These are phyloP conservation scores for Phytophthora macrochlamydospora DNA, from an alignment of 352 stramenopile genomes.

Conservation along the genomic window DNA sequence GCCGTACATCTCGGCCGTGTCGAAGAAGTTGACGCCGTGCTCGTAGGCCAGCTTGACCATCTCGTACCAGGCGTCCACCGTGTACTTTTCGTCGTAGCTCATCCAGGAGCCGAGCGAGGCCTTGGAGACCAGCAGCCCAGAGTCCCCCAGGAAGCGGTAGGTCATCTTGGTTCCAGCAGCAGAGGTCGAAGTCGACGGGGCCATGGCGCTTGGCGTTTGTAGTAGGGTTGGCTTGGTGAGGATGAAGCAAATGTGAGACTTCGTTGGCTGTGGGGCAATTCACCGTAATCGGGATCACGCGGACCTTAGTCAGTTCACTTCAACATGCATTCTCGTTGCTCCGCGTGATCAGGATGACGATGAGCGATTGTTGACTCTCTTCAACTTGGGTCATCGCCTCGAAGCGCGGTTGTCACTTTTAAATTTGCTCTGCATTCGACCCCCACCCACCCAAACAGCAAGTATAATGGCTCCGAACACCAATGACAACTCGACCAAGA, in stretches of 20 bases:
- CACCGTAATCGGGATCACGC: too few relatives aligned
- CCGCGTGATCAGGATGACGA: too few relatives aligned
- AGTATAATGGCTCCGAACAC: neutral
- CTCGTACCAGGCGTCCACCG: conserved; percentile 22
- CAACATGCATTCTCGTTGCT: too few relatives aligned
- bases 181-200: neutral
- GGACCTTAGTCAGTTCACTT: too few relatives aligned
- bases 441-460: neutral
- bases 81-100: conserved; percentile 7
- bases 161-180: conserved; percentile 36
- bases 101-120: conserved; percentile 40
- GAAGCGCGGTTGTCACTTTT: neutral
- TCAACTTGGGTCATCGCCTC: neutral
- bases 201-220: neutral
- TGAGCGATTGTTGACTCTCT: neutral
- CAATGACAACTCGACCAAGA: conserved; percentile 19
- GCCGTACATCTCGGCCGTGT: conserved; percentile 30
- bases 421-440: neutral
- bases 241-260: too few relatives aligned
- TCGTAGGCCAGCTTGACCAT: conserved; percentile 20
- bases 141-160: conserved; percentile 52
- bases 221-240: too few relatives aligned
- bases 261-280: too few relatives aligned
- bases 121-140: conserved; percentile 44
- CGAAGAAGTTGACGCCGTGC: conserved; percentile 58